Evolutionary conservation across 108 stramenopile species (phyloP), one percentile per base, ranked within the genome.

Genomic region (Schizochytrium sp.): DNA sequence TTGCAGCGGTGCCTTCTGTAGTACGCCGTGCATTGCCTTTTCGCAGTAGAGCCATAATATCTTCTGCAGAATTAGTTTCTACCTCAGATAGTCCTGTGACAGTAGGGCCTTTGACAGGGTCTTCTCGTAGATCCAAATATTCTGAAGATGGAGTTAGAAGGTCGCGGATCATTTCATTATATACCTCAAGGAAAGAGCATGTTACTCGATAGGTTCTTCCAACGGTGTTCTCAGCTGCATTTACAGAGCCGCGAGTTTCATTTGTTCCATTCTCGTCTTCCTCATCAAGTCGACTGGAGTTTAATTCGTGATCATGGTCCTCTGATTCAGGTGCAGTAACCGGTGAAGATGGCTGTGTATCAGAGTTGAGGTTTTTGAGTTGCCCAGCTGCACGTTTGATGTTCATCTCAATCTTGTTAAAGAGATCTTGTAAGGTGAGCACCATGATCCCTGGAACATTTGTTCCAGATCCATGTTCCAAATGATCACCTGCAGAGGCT

Each of bases 141-240:
- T 93, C 93, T 19, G 56, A 89, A 38, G 76, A 57, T 57, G 59
- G 41, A 7, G 88, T 56, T 41, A 95, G 89, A 3, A 95, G 91
- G 69, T 95, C 94, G 3, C 92, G 88, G 50, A 95, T 94, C 41
- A 93, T 93, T 72, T 94, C 94, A 58, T 94, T 93, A 93, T 93
- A 94, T 55, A 94, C 92, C 91, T 95, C 94, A 40, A 95, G 87
- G 89, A 91, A 94, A 4, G 87, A 88, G 38, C 93, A 90, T 10
- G 92, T 90, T 3, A 94, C 94, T 17, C 91, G 47, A 53, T 83
- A 83, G 2, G 76, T 55, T n/a, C 47, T 17, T 8, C 76, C 76
- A 47, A 83, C 28, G 28, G 28, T 28, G 28, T 28, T 28, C 28
- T 28, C 28, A 28, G 28, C 28, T 28, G 28, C 28, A 28, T 28